Conservation (phyloP, 371 early-diverging fungal species). For the Phascolomyces articulosus region DNA sequence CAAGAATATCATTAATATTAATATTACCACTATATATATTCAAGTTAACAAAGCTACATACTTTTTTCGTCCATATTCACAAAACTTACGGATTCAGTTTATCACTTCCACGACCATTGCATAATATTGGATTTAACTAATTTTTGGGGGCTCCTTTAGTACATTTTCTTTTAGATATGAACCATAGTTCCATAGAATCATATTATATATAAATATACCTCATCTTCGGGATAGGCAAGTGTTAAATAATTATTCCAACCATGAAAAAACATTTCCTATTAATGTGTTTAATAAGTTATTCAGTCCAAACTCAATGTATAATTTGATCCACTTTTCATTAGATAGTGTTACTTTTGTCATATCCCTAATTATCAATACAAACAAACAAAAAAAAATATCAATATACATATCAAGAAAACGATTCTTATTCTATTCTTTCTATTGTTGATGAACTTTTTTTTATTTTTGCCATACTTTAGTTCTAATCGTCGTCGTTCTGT, state of each 20-base stretch:
- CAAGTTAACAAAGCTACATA: background rate
- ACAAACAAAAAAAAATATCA: background rate
- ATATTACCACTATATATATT: conserved; percentile 51
- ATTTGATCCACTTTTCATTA: background rate
- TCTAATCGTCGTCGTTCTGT: conserved; percentile 10
- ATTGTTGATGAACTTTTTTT: background rate
- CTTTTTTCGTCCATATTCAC: background rate
- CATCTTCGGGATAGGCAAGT: conserved; percentile 90
- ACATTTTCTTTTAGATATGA: no score
- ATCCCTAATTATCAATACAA: background rate
- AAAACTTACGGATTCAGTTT: conserved; percentile 63
- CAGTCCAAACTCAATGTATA: background rate
- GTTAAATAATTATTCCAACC: conserved; percentile 85
- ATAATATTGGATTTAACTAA: conserved; percentile 82
- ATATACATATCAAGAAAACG: conserved; percentile 1
- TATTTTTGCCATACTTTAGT: conserved; percentile 3
- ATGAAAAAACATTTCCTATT: conserved; percentile 87
- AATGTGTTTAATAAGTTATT: background rate
- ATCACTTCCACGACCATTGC: conserved; percentile 83
- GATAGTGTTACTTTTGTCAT: conserved; percentile 14
- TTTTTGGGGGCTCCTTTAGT: no score
- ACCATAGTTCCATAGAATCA: no score
- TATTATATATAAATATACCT: conserved; percentile 47
- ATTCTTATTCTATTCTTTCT: background rate
- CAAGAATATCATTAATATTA: conserved; percentile 88